Conservation (phyloP, 2,329 filamentous ascomycete species). For the Graphilbum sp. region DNA sequence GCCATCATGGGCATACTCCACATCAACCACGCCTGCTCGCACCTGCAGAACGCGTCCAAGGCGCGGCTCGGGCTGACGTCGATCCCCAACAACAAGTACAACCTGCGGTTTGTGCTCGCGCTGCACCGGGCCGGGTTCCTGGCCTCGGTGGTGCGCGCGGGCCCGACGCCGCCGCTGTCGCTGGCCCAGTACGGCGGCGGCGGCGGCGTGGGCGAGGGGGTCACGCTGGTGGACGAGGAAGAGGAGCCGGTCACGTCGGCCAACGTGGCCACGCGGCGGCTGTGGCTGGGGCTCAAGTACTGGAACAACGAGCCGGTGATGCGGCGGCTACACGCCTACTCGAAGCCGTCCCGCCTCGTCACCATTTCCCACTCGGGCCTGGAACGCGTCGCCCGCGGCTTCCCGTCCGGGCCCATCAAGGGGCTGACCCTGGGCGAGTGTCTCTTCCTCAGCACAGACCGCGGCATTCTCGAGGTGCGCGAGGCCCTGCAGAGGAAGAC, state of each 20-base stretch:
- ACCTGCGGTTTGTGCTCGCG: conserved; percentile 57
- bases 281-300: conserved; percentile 90
- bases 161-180: conserved; percentile 33
- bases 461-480: conserved; percentile 63
- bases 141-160: conserved; percentile 58
- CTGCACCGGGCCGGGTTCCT: conserved; percentile 73
- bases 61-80: conserved; percentile 77
- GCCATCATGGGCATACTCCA: conserved; percentile 38
- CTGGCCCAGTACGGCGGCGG: conserved; percentile 15
- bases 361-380: conserved; percentile 48
- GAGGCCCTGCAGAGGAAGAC: conserved; percentile 68
- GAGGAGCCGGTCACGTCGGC: conserved; percentile 43
- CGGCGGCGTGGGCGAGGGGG: conserved; percentile 1
- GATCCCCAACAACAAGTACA: conserved; percentile 63
- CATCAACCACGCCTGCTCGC: conserved; percentile 69
- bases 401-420: conserved; percentile 51
- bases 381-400: conserved; percentile 49
- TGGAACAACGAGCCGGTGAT: conserved; percentile 70
- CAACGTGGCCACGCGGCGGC: conserved; percentile 57
- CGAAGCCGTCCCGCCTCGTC: conserved; percentile 58
- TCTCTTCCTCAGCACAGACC: conserved; percentile 62
- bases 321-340: conserved; percentile 46
- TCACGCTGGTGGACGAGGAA: conserved; percentile 4
- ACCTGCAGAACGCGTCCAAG: conserved; percentile 76
- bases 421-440: conserved; percentile 69